phyloP scores from a whole-genome alignment of 1,284 basidiomycete genomes.

The Sanguinoderma infundibulare region DNA sequence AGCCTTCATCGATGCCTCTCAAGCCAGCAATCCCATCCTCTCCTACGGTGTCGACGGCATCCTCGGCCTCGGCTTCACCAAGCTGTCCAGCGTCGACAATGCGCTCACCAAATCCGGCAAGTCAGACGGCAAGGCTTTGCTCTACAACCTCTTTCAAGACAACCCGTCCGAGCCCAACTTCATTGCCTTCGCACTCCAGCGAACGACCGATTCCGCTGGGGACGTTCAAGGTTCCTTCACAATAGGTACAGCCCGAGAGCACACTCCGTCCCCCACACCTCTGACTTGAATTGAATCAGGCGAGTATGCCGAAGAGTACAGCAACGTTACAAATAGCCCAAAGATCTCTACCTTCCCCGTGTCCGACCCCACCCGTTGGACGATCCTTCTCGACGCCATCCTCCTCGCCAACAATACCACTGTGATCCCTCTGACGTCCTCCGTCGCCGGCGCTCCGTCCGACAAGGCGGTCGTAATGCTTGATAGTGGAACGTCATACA shows the following conservation, averaged over 20 bases:
- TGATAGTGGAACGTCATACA: slow-evolving; percentile 80
- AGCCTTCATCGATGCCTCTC: slow-evolving; percentile 67
- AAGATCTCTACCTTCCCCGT: slow-evolving; percentile 74
- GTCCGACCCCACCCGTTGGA: slow-evolving; percentile 68
- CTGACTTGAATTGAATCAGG: slow-evolving; percentile 41
- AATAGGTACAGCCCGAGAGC: slow-evolving; percentile 51
- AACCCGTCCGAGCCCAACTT: slow-evolving; percentile 76
- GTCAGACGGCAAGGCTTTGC: slow-evolving; percentile 64
- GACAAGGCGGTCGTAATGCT: slow-evolving; percentile 74
- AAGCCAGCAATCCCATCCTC: slow-evolving; percentile 71
- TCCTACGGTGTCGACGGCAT: slow-evolving; percentile 75
- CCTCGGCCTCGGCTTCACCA: slow-evolving; percentile 77
- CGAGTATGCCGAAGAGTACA: slow-evolving; percentile 66
- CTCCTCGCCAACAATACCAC: slow-evolving; percentile 56
- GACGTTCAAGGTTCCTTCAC: slow-evolving; percentile 69
- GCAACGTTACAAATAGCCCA: slow-evolving; percentile 54
- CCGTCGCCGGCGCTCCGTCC: slow-evolving; percentile 58
- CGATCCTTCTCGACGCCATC: slow-evolving; percentile 71
- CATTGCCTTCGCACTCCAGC: slow-evolving; percentile 73
- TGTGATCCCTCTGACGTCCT: slow-evolving; percentile 54
- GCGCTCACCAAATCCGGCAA: slow-evolving; percentile 59
- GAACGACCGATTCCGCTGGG: slow-evolving; percentile 52
- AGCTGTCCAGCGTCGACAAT: slow-evolving; percentile 70
- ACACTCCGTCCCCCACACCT: too few species aligned
- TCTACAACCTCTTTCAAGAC: slow-evolving; percentile 74